Evolutionary conservation across 352 stramenopile species (phyloP), one percentile per base, ranked within the genome.

Genomic region (Peronospora destructor): DNA sequence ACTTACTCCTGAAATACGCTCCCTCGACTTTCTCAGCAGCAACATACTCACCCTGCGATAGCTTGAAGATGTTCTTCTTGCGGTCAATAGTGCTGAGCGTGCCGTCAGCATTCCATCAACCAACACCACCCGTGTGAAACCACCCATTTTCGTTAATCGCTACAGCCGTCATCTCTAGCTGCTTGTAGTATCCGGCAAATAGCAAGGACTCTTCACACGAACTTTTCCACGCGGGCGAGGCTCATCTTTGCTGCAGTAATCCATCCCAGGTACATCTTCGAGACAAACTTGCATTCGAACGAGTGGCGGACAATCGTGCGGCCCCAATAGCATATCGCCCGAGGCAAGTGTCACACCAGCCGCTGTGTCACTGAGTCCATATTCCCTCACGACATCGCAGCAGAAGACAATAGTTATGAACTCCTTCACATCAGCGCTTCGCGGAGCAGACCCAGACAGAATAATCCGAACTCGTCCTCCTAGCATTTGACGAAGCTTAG

Each of bases 61-160:
- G 80, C 79, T 97, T 97, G 71, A 97, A 97, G 59, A 97, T 94
- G 66, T 96, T 96, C 68, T 97, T 95, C 73, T 93, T 94, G 40
- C 85, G 80, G 46, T 94, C 85, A 30, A 95, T 84, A 61, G 97
- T 96, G 44, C 75, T 78, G 39, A 98, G 61, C 44, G 82, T 95
- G 26, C 91, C 91, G 55, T 97, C 83, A 21, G 83, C 82, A 67
- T 98, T 98, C 71, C 98, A 97, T 32, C 74, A 76, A 10, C 92
- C 96, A 37, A 98, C 85, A 74, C 98, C 96, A 10, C 96, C 96
- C 1, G 95, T 98, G 69, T 98, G 90, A 61, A 99, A 98, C 85
- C 88, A 99, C 4, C 94, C 95, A 26, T 93, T 87, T 14, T 71
- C 66, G 50, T 97, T 88, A 23, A 98, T 80, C 2, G 83, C 90